Base-by-base conservation (phyloP, 495 filamentous ascomycete species). In the Cairneyella variabilis region DNA sequence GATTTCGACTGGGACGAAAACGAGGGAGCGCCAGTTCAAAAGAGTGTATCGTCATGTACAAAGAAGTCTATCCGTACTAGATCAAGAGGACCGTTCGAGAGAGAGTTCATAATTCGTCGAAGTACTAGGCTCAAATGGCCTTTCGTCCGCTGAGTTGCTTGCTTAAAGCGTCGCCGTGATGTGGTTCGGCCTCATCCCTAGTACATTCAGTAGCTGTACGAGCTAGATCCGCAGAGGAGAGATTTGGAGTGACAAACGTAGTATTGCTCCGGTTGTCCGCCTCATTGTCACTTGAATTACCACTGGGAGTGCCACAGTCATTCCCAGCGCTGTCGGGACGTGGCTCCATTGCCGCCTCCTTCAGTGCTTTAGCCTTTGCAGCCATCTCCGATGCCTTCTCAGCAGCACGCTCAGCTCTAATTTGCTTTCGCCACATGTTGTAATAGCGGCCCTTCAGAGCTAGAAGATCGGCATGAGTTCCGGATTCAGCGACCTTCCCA, bases 391-490 rank as follows among this genome's bases (percentile, higher is more conserved):
- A 59, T 25, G 64, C 74, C 75, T 91, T 82, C 53, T 87, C 85
- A 1, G 85, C 84, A 1, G 90, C 92, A 53, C 80, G 78, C 68
- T 96, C 90, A 10, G 91, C 93, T 10, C 85, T 82, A 57, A 92
- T 90, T 64, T 98, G 93, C 68, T 95, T 95, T 64, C 83, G 81
- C 93, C 93, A 98, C 93, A 98, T 97, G 53, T 80, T 85, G 17
- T 86, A 81, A 61, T 98, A 98, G 30, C 84, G 77, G 22, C 90
- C 91, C 26, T 86, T 86, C 56, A 79, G 66, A 3, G 79, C 84
- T 2, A 97, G 75, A 2, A 98, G 77, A 57, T 95, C 83, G 37
- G 90, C 77, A 64, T 98, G 93, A 3, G 88, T 95, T 25, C 93
- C 93, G 17, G 79, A 78, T 72, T 98, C 93, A 2, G 77, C 80